Evolutionary conservation across 257 asterid genomes (phyloP).

Genomic region (Galeopsis tetrahit): DNA sequence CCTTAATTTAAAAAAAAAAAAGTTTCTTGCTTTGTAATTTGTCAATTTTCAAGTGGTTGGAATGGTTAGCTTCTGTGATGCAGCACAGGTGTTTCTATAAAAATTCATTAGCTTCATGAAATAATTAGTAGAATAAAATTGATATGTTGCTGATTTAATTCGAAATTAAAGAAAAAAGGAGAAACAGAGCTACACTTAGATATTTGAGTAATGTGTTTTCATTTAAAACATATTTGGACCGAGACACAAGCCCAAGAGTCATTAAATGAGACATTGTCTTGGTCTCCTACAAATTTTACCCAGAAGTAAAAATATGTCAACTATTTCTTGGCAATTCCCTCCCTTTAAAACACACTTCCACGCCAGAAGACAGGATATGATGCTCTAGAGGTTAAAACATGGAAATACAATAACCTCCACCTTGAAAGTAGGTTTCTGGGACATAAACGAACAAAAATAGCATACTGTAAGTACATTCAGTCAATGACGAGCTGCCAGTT

Average conservation of each 20-base stretch:
- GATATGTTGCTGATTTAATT: not conserved
- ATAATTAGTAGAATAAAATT: not conserved
- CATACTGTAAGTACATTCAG: not conserved
- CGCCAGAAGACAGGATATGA: conserved; percentile 1
- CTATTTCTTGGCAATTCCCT: not conserved
- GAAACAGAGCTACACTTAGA: no score
- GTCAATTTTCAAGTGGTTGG: no score
- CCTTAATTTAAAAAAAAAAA: no score
- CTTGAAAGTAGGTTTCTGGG: not conserved
- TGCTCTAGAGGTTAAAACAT: not conserved
- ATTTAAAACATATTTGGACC: no score
- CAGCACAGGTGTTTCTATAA: not conserved
- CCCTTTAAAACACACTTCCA: not conserved
- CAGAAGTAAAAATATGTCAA: not conserved
- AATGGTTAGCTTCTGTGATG: not conserved
- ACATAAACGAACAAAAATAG: not conserved
- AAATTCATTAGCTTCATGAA: not conserved
- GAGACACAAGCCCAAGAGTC: not conserved
- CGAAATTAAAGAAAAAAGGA: not conserved
- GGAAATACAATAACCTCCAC: not conserved
- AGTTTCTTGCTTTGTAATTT: no score
- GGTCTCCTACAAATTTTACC: not conserved
- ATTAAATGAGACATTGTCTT: not conserved
- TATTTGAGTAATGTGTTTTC: no score
- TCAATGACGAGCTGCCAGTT: conserved; percentile 63